A percentile compares a stretch with the other conserved stretches of the same genome.
phyloP scores from a whole-genome alignment of 1,284 basidiomycete genomes.

The Puccinia horiana region DNA sequence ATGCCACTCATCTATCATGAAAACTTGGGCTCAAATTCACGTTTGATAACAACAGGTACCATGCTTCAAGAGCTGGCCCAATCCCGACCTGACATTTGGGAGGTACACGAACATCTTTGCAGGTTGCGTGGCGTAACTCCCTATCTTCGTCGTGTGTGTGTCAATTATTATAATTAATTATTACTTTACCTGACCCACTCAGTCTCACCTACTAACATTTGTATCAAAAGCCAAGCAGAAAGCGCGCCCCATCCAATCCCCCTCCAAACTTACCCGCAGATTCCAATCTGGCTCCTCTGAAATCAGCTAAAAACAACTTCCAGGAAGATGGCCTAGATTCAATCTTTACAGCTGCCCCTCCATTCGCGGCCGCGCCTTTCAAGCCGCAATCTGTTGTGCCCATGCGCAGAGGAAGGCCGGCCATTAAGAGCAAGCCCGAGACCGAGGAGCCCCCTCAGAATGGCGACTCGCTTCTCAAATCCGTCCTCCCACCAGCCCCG shows the following conservation, averaged over 20 bases:
- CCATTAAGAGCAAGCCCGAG: slow-evolving; percentile 22
- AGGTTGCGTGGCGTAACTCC: slow-evolving; percentile 53
- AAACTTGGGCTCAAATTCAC: neutral
- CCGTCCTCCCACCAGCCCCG: neutral
- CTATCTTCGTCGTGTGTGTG: slow-evolving; percentile 51
- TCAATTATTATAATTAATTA: neutral
- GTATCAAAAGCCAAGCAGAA: slow-evolving; percentile 12
- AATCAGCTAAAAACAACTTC: slow-evolving; percentile 43
- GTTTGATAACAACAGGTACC: slow-evolving; percentile 33
- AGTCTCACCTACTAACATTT: neutral
- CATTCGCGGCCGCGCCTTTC: neutral
- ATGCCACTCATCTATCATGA: neutral
- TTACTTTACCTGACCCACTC: neutral
- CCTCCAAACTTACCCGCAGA: slow-evolving; percentile 5
- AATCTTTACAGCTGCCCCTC: slow-evolving; percentile 29
- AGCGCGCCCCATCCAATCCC: neutral
- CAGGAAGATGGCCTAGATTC: slow-evolving; percentile 33
- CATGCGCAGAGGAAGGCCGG: slow-evolving; percentile 59
- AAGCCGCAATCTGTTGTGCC: slow-evolving; percentile 56
- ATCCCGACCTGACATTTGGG: slow-evolving; percentile 55
- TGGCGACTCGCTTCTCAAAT: neutral
- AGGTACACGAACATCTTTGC: slow-evolving; percentile 56
- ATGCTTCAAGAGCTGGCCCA: slow-evolving; percentile 54
- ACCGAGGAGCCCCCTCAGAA: neutral
- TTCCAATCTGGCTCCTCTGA: neutral